Conservation (phyloP, 345 rosid species). For the Draba incana region DNA sequence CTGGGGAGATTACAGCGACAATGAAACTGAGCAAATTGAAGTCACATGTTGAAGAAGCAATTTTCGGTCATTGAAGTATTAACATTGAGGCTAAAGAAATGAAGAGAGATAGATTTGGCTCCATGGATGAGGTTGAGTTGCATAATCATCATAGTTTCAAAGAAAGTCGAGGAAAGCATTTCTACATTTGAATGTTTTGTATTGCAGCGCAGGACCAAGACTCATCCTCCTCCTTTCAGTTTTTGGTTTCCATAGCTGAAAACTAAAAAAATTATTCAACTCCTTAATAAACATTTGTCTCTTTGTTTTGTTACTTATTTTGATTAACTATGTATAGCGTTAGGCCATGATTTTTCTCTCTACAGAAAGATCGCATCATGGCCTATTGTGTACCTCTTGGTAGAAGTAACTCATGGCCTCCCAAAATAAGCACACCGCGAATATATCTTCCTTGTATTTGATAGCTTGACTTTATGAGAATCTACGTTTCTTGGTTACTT, state of each 20-base stretch:
- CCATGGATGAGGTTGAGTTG: constrained; percentile 32
- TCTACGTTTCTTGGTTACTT: constrained; percentile 1
- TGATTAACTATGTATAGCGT: neutral
- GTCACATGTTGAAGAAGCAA: constrained; percentile 54
- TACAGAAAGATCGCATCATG: neutral
- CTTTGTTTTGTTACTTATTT: neutral
- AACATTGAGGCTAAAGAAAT: constrained; percentile 42
- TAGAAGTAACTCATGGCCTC: constrained; percentile 15
- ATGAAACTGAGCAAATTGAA: constrained; percentile 68
- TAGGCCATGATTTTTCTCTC: constrained; percentile 1
- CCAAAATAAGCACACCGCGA: neutral
- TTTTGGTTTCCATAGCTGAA: constrained; percentile 34
- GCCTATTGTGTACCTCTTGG: neutral
- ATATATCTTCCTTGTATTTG: neutral
- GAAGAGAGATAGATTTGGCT: constrained; percentile 26
- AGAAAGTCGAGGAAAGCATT: constrained; percentile 24
- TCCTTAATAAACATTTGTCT: constrained; percentile 21
- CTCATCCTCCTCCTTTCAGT: constrained; percentile 23
- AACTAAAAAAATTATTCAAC: constrained; percentile 24
- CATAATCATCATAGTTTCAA: constrained; percentile 22
- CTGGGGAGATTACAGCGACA: constrained; percentile 89
- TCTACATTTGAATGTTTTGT: constrained; percentile 25
- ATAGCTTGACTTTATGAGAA: constrained; percentile 9
- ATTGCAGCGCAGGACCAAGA: constrained; percentile 31
- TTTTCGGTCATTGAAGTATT: constrained; percentile 30